Conservation (phyloP, 2,329 filamentous ascomycete genomes). For the Paecilomyces variotii region DNA sequence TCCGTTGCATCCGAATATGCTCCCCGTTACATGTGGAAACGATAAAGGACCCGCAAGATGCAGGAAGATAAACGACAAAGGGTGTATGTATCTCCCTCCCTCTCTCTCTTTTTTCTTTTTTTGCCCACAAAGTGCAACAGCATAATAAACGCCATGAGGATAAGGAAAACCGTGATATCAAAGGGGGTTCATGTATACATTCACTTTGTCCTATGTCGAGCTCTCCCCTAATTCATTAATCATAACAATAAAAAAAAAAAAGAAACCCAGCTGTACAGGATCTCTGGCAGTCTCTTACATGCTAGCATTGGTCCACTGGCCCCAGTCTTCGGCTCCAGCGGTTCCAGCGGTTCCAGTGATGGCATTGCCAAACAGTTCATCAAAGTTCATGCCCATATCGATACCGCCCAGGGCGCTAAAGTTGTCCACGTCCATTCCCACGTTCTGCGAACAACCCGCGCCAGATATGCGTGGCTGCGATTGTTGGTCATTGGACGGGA, state of each 20-base stretch:
- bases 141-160: neutral
- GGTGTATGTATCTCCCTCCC: no score
- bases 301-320: slow-evolving; percentile 30
- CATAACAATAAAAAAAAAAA: neutral
- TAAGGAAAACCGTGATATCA: neutral
- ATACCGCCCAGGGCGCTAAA: slow-evolving; percentile 13
- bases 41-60: neutral
- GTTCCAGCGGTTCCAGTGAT: slow-evolving; percentile 15
- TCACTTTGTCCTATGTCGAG: neutral
- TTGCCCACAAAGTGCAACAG: neutral
- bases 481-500: slow-evolving; percentile 9
- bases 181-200: neutral
- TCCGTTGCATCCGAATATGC: neutral
- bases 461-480: slow-evolving; percentile 15
- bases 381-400: slow-evolving; percentile 27
- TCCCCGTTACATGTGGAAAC: neutral
- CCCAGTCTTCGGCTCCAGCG: slow-evolving; percentile 29
- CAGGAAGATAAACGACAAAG: neutral
- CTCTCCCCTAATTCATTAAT: neutral
- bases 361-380: slow-evolving; percentile 35
- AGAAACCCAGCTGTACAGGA: neutral
- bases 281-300: slow-evolving; percentile 7
- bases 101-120: no score
- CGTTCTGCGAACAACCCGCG: slow-evolving; percentile 13
- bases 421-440: slow-evolving; percentile 20